A percentile compares a stretch with the other conserved stretches of the same genome.
Evolutionary conservation across 192 early-diverging fungal species (phyloP).

Genomic region (Chytriomyces hyalinus): DNA sequence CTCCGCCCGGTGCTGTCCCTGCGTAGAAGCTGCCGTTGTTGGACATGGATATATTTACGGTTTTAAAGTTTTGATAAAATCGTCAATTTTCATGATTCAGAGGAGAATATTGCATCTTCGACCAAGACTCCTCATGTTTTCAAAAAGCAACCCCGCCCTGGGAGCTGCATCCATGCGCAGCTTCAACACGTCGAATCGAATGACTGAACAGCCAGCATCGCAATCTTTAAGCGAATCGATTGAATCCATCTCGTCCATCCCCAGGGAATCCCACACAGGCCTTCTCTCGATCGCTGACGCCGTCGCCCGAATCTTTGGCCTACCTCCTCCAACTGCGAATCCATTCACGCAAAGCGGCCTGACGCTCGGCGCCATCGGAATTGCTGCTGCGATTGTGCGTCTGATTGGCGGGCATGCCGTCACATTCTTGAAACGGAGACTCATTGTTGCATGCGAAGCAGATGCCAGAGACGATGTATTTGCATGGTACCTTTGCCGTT

Average conservation of each 20-base stretch:
- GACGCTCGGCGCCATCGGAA: conserved; percentile 25
- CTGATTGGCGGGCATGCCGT: background rate
- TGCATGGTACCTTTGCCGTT: background rate
- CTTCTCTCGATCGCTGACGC: background rate
- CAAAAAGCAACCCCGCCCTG: too few relatives aligned
- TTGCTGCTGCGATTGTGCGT: conserved; percentile 18
- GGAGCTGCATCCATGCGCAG: too few relatives aligned
- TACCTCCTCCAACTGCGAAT: conserved; percentile 16
- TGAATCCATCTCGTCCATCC: too few relatives aligned
- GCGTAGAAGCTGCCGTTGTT: background rate
- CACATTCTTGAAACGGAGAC: background rate
- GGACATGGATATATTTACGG: background rate
- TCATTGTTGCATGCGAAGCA: conserved; percentile 23
- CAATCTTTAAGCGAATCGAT: too few relatives aligned
- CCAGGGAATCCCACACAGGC: background rate
- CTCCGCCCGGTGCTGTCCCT: conserved; percentile 36
- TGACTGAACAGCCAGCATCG: too few relatives aligned
- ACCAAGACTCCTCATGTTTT: too few relatives aligned
- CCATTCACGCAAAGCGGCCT: conserved; percentile 23
- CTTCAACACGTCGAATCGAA: too few relatives aligned
- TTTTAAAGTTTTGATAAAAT: too few relatives aligned
- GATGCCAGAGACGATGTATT: conserved; percentile 24
- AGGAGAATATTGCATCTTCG: too few relatives aligned
- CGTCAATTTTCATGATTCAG: too few relatives aligned
- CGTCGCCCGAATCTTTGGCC: conserved; percentile 2